These are phyloP conservation scores for Mycosphaerella sp. DNA, from an alignment of 2,329 filamentous ascomycete species.

Conservation along the genomic window DNA sequence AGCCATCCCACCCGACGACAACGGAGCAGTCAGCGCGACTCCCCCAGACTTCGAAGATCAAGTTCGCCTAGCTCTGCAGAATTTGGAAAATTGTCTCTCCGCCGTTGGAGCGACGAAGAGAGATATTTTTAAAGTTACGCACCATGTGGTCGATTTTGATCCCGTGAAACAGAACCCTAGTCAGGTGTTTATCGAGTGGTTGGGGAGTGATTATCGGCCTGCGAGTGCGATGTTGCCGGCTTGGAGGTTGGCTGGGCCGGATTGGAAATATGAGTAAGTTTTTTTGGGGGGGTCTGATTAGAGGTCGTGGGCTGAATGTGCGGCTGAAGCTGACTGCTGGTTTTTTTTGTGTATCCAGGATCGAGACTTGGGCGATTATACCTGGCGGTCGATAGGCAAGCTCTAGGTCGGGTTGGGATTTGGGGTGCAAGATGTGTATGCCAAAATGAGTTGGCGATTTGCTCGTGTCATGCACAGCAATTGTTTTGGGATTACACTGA, in stretches of 20 bases:
- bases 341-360: neutral
- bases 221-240: conserved; percentile 21
- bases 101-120: conserved; percentile 18
- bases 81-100: conserved; percentile 20
- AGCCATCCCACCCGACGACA: conserved; percentile 14
- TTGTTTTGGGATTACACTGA: too few relatives aligned
- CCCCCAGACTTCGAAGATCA: conserved; percentile 15
- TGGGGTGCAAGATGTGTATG: too few relatives aligned
- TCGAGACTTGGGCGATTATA: conserved; percentile 20
- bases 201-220: conserved; percentile 17
- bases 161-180: conserved; percentile 20
- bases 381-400: conserved; percentile 3
- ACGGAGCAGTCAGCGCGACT: conserved; percentile 5
- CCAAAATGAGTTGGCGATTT: too few relatives aligned
- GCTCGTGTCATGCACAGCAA: too few relatives aligned
- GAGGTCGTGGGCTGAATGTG: neutral
- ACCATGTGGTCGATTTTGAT: conserved; percentile 21
- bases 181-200: conserved; percentile 19
- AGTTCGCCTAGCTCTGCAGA: conserved; percentile 17
- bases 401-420: neutral
- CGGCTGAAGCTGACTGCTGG: neutral
- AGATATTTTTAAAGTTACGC: conserved; percentile 24
- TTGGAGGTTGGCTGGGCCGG: conserved; percentile 14
- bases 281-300: neutral
- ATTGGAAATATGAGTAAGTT: conserved; percentile 15